Conservation (phyloP, 371 early-diverging fungal genomes). For the Phascolomyces articulosus region DNA sequence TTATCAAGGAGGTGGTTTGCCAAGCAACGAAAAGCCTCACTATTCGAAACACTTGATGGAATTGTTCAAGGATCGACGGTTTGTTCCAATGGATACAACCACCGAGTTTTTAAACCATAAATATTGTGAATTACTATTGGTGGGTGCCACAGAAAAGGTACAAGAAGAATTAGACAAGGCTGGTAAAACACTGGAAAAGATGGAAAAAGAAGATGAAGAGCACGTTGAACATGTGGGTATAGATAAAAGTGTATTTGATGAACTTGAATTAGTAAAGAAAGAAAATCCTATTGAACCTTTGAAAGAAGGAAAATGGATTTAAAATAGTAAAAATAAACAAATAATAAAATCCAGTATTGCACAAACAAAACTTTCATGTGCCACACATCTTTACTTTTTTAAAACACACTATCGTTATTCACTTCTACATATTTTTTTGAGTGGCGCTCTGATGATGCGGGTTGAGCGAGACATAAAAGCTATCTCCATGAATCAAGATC, state of each 20-base stretch:
- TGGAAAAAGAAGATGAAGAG: constrained; percentile 30
- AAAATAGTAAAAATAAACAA: not conserved
- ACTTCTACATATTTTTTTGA: no score
- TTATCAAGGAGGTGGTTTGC: constrained; percentile 35
- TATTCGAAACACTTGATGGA: constrained; percentile 27
- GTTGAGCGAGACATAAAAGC: no score
- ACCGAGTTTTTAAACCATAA: constrained; percentile 38
- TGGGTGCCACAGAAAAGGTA: constrained; percentile 42
- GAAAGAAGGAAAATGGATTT: constrained; percentile 42
- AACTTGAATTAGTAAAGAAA: constrained; percentile 24
- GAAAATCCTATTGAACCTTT: constrained; percentile 28
- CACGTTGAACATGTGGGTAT: constrained; percentile 21
- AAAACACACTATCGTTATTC: no score
- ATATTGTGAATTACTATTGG: constrained; percentile 36
- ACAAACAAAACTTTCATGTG: no score
- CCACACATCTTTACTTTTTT: no score
- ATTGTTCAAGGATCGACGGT: constrained; percentile 34
- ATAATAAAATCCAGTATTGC: no score
- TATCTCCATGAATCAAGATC: no score
- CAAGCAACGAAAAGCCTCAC: constrained; percentile 23
- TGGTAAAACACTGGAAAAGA: constrained; percentile 30
- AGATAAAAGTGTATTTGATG: constrained; percentile 28
- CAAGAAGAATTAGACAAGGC: constrained; percentile 35
- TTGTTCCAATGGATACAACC: constrained; percentile 29
- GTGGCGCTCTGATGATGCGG: no score